Percentiles rank a stretch among this genome's conserved stretches.
These are phyloP conservation scores for Tilletia caries DNA, from an alignment of 1,284 basidiomycete genomes.

Conservation along the genomic window DNA sequence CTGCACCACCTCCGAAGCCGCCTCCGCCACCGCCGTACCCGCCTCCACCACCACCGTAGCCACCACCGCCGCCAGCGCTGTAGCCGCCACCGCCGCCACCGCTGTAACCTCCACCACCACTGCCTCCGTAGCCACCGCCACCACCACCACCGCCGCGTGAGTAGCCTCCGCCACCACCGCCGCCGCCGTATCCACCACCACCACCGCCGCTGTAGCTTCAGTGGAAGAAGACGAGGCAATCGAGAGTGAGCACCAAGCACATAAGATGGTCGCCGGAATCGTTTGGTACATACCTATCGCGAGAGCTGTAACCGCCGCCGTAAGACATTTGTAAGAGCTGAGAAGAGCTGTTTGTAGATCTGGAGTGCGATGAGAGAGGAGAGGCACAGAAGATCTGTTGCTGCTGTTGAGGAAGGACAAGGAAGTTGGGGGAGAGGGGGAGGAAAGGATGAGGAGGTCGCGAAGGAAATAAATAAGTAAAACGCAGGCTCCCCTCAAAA, in stretches of 20 bases:
- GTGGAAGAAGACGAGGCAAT: neutral
- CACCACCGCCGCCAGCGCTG: slow-evolving; percentile 35
- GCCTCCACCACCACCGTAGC: slow-evolving; percentile 59
- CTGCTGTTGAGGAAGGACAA: neutral
- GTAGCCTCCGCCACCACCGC: slow-evolving; percentile 25
- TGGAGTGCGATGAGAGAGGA: neutral
- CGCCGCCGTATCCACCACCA: slow-evolving; percentile 17
- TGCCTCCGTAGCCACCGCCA: slow-evolving; percentile 52
- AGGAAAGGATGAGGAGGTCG: neutral
- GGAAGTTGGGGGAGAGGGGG: neutral
- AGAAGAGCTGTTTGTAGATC: neutral
- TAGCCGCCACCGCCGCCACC: slow-evolving; percentile 28
- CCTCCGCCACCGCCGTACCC: slow-evolving; percentile 27
- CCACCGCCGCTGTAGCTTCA: slow-evolving; percentile 20
- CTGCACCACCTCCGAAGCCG: slow-evolving; percentile 29
- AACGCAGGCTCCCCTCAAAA: too few relatives aligned
- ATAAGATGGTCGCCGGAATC: neutral
- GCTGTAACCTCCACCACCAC: slow-evolving; percentile 53
- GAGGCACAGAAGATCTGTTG: neutral
- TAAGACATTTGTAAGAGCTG: slow-evolving; percentile 32
- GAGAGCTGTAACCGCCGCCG: slow-evolving; percentile 30
- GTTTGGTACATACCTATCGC: neutral
- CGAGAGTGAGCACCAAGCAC: neutral
- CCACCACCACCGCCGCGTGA: slow-evolving; percentile 28
- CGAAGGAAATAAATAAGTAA: too few relatives aligned